Percentiles rank a stretch among this genome's conserved stretches.
Conservation (phyloP, 2,329 filamentous ascomycete genomes). For the Colletotrichum sp. region DNA sequence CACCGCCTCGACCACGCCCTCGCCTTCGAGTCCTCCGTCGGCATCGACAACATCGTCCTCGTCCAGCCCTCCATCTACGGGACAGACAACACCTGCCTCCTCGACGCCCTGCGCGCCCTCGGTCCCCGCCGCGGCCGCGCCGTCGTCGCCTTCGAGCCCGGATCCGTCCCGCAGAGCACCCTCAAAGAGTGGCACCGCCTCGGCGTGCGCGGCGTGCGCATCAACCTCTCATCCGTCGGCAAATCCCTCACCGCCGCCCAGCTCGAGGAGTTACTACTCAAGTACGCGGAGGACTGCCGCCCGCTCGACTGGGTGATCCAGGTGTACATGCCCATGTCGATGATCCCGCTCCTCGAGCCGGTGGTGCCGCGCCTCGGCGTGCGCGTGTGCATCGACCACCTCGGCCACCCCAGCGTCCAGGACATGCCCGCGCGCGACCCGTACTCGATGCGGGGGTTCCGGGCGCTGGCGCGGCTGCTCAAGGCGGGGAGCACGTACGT, state of each 20-base stretch:
- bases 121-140: constrained; percentile 56
- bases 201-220: constrained; percentile 62
- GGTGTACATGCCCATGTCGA: constrained; percentile 59
- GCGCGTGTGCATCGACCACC: constrained; percentile 64
- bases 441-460: constrained; percentile 54
- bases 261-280: constrained; percentile 44
- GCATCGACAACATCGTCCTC: constrained; percentile 60
- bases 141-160: constrained; percentile 61
- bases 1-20: constrained; percentile 57
- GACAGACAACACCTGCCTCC: constrained; percentile 62
- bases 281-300: constrained; percentile 55
- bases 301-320: constrained; percentile 62
- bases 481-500: constrained; percentile 54
- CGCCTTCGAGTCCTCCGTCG: constrained; percentile 53
- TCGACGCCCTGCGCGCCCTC: constrained; percentile 55
- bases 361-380: constrained; percentile 54
- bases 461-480: constrained; percentile 51
- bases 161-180: constrained; percentile 30
- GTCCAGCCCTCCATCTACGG: constrained; percentile 69
- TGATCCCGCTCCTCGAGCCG: constrained; percentile 51
- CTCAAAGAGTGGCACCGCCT: constrained; percentile 58
- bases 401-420: constrained; percentile 53
- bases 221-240: constrained; percentile 63
- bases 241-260: constrained; percentile 41
- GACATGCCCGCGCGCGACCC: constrained; percentile 34